phyloP scores from a whole-genome alignment of 805 yeast genomes.

The Myxozyma melibiosi region DNA sequence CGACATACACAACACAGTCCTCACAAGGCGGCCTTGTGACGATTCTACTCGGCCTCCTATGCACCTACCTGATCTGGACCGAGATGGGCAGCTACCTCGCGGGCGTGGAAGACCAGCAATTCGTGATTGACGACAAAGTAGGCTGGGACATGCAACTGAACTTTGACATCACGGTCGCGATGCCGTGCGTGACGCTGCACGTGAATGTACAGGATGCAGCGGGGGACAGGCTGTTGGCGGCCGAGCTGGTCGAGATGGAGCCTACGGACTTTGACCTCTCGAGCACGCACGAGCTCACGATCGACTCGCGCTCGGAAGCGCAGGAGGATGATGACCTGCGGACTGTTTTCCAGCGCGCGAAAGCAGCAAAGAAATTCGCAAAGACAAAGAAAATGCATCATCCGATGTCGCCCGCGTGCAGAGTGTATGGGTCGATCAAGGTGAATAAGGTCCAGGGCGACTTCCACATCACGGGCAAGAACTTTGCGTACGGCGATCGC shows the following conservation, averaged over 20 bases:
- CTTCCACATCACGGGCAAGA: conserved; percentile 79
- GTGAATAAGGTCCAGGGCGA: conserved; percentile 86
- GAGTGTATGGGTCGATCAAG: conserved; percentile 77
- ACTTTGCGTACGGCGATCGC: conserved; percentile 58
- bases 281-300: conserved; percentile 26
- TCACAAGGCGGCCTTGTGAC: conserved; percentile 78
- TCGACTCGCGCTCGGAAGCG: conserved; percentile 24
- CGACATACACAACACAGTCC: conserved; percentile 72
- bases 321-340: conserved; percentile 16
- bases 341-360: conserved; percentile 30
- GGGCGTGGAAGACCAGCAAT: conserved; percentile 77
- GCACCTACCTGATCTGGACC: conserved; percentile 74
- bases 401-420: conserved; percentile 65
- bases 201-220: conserved; percentile 79
- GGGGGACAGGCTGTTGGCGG: conserved; percentile 74
- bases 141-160: conserved; percentile 67
- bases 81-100: conserved; percentile 84
- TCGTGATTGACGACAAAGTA: conserved; percentile 66
- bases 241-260: conserved; percentile 71
- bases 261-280: conserved; percentile 44
- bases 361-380: conserved; percentile 16
- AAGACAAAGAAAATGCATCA: conserved; percentile 20
- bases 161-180: conserved; percentile 74
- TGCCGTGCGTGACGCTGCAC: conserved; percentile 78
- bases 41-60: conserved; percentile 59